phyloP scores from a whole-genome alignment of 2,329 filamentous ascomycete species.

The Aspergillus transmontanensis region DNA sequence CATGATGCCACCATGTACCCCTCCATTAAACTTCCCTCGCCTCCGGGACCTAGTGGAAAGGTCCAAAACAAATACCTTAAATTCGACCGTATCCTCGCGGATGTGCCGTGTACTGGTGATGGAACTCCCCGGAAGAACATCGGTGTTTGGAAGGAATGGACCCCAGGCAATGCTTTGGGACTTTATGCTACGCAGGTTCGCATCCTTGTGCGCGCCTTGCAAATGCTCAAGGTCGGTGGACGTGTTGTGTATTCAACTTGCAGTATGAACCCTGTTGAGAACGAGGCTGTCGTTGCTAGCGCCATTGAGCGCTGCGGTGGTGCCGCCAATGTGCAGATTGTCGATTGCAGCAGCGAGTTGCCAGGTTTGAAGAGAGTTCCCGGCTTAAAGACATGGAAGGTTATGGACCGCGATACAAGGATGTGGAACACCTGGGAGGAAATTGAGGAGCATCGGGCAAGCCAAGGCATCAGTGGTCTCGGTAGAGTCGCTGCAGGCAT shows the following conservation, averaged over 20 bases:
- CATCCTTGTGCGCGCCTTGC: constrained; percentile 87
- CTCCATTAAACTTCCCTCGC: constrained; percentile 78
- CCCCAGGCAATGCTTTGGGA: constrained; percentile 80
- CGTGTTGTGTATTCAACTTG: constrained; percentile 97
- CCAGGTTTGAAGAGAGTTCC: constrained; percentile 74
- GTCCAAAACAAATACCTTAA: constrained; percentile 75
- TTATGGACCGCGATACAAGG: constrained; percentile 83
- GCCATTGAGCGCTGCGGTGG: constrained; percentile 92
- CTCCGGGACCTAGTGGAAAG: constrained; percentile 54
- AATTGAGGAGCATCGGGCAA: constrained; percentile 69
- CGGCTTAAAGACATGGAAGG: constrained; percentile 80
- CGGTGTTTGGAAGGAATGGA: constrained; percentile 95
- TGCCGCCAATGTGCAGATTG: constrained; percentile 73
- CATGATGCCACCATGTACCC: constrained; percentile 97
- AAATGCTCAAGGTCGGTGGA: constrained; percentile 94
- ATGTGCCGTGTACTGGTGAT: constrained; percentile 96
- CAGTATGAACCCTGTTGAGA: constrained; percentile 98
- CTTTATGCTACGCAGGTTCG: constrained; percentile 84
- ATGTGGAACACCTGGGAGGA: constrained; percentile 83
- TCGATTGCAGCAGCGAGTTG: constrained; percentile 80
- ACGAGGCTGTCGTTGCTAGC: constrained; percentile 85
- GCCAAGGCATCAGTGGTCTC: constrained; percentile 63
- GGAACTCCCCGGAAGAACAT: constrained; percentile 92
- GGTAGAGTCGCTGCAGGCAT: constrained; percentile 75
- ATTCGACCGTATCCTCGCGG: constrained; percentile 93